Base-by-base conservation (phyloP, 208 protist genomes). In the Herpetomonas muscarum region DNA sequence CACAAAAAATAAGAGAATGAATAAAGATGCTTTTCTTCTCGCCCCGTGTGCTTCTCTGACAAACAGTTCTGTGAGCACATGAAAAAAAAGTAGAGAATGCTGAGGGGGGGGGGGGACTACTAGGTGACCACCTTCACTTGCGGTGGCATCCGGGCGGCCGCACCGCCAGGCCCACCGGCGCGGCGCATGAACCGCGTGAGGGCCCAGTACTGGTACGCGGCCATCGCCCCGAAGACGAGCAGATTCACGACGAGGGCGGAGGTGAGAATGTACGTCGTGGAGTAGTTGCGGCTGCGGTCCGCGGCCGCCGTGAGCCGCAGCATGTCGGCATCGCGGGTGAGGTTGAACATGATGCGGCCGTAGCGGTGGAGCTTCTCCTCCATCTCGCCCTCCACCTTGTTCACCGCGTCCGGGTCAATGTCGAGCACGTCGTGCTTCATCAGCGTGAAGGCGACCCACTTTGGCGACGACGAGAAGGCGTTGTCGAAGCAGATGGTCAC, bases 401-500 rank as follows among this genome's bases (percentile, higher is more conserved):
- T 64, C 41, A 74, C 37, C 45, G 66, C 67, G 37, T 73, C 50
- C 13, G 76, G 73, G 64, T 84, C 74, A 7, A 76, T 44, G 56
- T 81, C 73, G 30, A 76, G 55, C 37, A 73, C 64, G 41, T 82
- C 75, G 48, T 65, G 72, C 64, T 83, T 84, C 47, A 81, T 46
- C 28, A 88, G 59, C 36, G 62, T 65, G 63, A 85, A 85, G 52
- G 52, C 32, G 21, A 85, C 59, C 81, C 81, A 88, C 75, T 85
- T 88, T 4, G 81, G 81, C n/a, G 76, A 81, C 41, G 59, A 61
- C 12, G 81, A 82, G 64, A 85, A 83, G 49, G 47, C 62, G 69
- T 88, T 88, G 77, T 85, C 67, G 56, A 88, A 83, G 66, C 81
- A 88, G 37, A 88, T 55, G 0, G 71, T 68, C 22, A 88, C 64